Base-by-base conservation (phyloP, 108 stramenopile species). In the Nannochloropsis gaditana region DNA sequence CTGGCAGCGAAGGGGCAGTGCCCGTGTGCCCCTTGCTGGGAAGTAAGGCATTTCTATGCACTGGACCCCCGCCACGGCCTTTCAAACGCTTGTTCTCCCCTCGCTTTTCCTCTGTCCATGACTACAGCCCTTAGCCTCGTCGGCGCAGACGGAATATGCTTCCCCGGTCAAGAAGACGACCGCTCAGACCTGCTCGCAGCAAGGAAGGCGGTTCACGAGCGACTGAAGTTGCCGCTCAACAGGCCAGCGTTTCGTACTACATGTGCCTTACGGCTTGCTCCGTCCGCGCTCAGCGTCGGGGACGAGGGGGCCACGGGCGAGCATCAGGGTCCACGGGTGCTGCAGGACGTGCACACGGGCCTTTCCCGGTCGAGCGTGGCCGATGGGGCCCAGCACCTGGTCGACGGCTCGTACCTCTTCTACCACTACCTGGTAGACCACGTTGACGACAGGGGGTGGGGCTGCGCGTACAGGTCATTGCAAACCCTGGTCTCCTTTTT, bases 401-500 rank as follows among this genome's bases (percentile, higher is more conserved):
- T 73, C 19, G 59, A 73, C 8, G 59, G 59, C 4, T 73, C 59
- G 19, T 73, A 73, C 59, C 59, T 73, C 4, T 73, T 73, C n/a
- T 73, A 73, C n/a, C 59, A 73, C n/a, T 73, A 73, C 59, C 15
- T 73, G 59, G 19, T n/a, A 73, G 59, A 73, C n/a, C 59, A 6
- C 59, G 59, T 73, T 15, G 59, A 73, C n/a, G 59, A 73, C 59
- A 73, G n/a, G 59, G 59, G 59, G 19, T 73, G 59, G 59, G 59
- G 59, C n/a, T 73, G 59, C n/a, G 59, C 59, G 15, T 73, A 73
- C n/a, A 15, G 59, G n/a, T 73, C 59, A 6, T n/a, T 73, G 4
- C 59, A 73, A n/a, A 73, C 59, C n/a, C 59, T 73, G 19, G 59
- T 73, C 19, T 73, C 59, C 59, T 73, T 73, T 73, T 73, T 73